Conservation (phyloP, 352 stramenopile species). For the Aphanomyces invadans region DNA sequence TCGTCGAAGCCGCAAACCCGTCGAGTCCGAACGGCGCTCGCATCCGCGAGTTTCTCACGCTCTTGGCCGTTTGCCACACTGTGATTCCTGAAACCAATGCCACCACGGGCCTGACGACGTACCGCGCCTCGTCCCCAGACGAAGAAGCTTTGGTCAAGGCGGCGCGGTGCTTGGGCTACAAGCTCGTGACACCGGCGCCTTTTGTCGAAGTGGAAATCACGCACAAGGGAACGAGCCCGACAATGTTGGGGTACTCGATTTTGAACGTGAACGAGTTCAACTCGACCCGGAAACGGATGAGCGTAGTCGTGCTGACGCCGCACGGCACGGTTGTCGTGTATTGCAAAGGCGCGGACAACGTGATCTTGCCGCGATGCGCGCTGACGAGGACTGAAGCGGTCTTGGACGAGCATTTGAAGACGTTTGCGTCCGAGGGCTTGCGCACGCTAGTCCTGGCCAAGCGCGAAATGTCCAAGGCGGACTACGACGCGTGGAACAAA, state of each 20-base stretch:
- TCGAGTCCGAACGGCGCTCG: constrained; percentile 18
- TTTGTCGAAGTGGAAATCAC: constrained; percentile 46
- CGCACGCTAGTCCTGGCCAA: constrained; percentile 72
- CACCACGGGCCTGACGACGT: constrained; percentile 43
- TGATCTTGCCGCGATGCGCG: constrained; percentile 70
- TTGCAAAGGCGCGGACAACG: constrained; percentile 79
- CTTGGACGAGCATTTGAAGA: constrained; percentile 50
- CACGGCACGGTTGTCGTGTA: constrained; percentile 45
- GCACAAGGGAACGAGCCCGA: constrained; percentile 33
- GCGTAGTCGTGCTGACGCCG: constrained; percentile 65
- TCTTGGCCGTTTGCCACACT: constrained; percentile 67
- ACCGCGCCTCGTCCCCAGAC: constrained; percentile 88
- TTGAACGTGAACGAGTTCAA: constrained; percentile 83
- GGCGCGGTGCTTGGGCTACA: constrained; percentile 65
- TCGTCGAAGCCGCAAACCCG: constrained; percentile 36
- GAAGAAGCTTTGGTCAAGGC: constrained; percentile 90
- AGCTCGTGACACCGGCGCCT: constrained; percentile 65
- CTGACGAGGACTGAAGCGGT: constrained; percentile 35
- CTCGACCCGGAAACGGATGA: constrained; percentile 91
- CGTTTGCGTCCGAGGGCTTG: constrained; percentile 80
- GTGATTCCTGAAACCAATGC: constrained; percentile 59
- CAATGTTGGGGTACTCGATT: constrained; percentile 43
- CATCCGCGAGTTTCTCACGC: constrained; percentile 64
- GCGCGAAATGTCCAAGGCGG: constrained; percentile 42
- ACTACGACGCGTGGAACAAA: constrained; percentile 59